Evolutionary conservation across 1,284 basidiomycete species (phyloP), one percentile per base, ranked within the genome.

Genomic region (Cutaneotrichosporon cutaneum): DNA sequence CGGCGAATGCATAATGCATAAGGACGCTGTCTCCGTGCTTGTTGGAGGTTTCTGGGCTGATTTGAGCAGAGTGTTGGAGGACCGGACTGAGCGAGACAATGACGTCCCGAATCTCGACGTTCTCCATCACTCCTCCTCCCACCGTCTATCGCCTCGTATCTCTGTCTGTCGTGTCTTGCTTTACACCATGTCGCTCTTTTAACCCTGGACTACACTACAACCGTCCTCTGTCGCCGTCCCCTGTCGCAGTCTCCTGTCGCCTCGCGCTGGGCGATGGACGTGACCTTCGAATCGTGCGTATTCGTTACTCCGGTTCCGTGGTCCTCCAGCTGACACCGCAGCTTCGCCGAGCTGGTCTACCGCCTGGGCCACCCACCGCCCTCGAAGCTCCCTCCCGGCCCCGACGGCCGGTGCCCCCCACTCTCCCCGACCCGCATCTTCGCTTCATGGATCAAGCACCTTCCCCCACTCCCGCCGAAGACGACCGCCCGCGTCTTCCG

Each of bases 401-500:
- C 58, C 1, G 47, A 58, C 11, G 24, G 54, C 1, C 42, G 54
- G 8, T 16, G 24, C 1, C 39, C 61, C 11, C 59, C 45, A 1
- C 26, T 64, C 9, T 1, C 68, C 0, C 69, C 74, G 0, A 48
- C 51, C 0, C 60, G 69, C 35, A 73, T 76, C 58, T 77, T 79
- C 61, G 33, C 58, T 21, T 72, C 72, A n/a, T 80, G 73, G 71
- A 60, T 77, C 9, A 60, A 67, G 33, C 66, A 71, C 53, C 69
- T 70, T 2, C 63, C 66, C 13, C 73, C 75, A 1, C 58, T 76
- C 14, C 64, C 68, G 1, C 55, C 35, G 0, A 55, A 66, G 2
- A 74, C 72, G 0, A 76, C 78, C 9, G 75, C 77, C 51, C 67
- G 76, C 24, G 62, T 90, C 33, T 87, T 93, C 70, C 84, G 86